Evolutionary conservation across 2,329 filamentous ascomycete species (phyloP).

Genomic region (Tolypocladium guangdongense): DNA sequence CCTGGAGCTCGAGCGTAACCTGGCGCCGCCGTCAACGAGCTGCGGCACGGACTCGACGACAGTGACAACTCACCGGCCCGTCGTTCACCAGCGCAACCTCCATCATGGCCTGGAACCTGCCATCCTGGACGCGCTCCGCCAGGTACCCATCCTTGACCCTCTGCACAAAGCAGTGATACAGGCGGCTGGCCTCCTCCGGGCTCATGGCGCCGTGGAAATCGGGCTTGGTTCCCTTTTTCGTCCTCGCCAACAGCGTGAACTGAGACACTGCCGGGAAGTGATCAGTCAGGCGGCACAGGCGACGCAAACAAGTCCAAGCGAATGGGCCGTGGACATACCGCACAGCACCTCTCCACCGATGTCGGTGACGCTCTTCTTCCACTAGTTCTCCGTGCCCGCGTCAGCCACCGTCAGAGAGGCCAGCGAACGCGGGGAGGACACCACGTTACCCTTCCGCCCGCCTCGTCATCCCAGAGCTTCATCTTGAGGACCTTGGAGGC

Average conservation of each 20-base stretch:
- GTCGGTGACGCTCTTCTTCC: constrained; percentile 84
- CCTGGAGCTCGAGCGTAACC: constrained; percentile 13
- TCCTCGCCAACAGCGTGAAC: constrained; percentile 84
- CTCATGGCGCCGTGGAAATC: constrained; percentile 85
- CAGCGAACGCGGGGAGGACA: not conserved
- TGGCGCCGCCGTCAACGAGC: constrained; percentile 1
- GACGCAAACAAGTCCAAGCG: not conserved
- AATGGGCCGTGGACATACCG: constrained; percentile 40
- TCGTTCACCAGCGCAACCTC: constrained; percentile 90
- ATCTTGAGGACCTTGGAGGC: constrained; percentile 81
- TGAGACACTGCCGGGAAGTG: constrained; percentile 63
- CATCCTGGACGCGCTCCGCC: constrained; percentile 73
- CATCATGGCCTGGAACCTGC: constrained; percentile 99
- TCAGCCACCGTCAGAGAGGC: constrained; percentile 2
- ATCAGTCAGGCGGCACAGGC: not conserved
- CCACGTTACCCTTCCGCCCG: constrained; percentile 49
- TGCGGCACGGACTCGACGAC: not conserved
- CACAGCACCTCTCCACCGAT: constrained; percentile 90
- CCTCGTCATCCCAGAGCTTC: constrained; percentile 81
- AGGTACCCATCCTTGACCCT: constrained; percentile 64
- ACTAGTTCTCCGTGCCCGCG: constrained; percentile 38
- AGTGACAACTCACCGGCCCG: constrained; percentile 41
- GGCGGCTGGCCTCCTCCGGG: constrained; percentile 62
- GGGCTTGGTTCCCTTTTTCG: constrained; percentile 93
- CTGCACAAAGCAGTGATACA: constrained; percentile 77